Conservation (phyloP, 1,139 yeast genomes). For the Arxiozyma slooffiae region DNA sequence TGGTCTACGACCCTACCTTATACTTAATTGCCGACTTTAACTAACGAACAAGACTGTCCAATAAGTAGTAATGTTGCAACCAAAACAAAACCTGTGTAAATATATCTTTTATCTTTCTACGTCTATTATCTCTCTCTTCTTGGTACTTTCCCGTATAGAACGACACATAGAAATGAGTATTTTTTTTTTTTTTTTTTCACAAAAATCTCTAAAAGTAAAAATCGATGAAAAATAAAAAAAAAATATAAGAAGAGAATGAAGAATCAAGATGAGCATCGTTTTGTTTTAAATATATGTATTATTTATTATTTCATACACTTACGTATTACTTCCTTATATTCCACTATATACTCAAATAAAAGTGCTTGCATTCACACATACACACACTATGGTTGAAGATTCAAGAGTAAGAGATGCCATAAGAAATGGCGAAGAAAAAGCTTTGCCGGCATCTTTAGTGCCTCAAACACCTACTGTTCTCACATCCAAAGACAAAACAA, state of each 20-base stretch:
- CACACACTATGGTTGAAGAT: conserved; percentile 34
- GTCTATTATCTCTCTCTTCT: background rate
- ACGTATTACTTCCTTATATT: background rate
- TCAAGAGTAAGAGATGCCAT: conserved; percentile 37
- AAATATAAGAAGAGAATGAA: background rate
- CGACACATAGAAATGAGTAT: background rate
- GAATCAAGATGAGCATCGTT: background rate
- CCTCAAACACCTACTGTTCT: conserved; percentile 80
- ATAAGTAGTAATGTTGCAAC: too few relatives aligned
- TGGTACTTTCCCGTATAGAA: background rate
- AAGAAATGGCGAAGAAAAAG: conserved; percentile 33
- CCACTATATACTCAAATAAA: background rate
- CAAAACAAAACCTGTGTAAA: too few relatives aligned
- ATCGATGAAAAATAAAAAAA: too few relatives aligned
- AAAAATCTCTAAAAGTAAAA: too few relatives aligned
- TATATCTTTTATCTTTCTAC: too few relatives aligned
- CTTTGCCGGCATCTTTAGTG: conserved; percentile 59
- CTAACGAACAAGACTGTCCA: too few relatives aligned
- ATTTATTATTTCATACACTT: background rate
- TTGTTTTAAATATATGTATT: background rate
- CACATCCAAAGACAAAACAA: conserved; percentile 69
- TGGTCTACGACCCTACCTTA: too few relatives aligned
- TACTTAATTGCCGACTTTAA: too few relatives aligned
- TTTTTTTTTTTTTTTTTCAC: too few relatives aligned
- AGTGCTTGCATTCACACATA: background rate